Evolutionary conservation across 2,329 filamentous ascomycete species (phyloP).

Genomic region (Sporothrix mexicana): DNA sequence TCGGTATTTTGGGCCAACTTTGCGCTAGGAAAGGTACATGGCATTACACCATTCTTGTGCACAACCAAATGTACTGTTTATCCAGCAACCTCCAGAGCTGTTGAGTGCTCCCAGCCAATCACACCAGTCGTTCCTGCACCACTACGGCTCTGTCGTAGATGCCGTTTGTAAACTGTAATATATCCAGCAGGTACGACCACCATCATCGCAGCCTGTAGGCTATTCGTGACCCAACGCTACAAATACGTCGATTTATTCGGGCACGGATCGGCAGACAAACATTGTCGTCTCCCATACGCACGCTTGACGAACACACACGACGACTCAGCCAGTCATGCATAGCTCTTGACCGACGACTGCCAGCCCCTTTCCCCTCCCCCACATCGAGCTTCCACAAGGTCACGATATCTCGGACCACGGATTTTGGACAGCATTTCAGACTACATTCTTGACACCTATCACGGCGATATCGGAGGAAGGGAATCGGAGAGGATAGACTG

Average conservation of each 20-base stretch:
- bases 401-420: slow-evolving; percentile 30
- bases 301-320: not conserved
- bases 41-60: too few species aligned
- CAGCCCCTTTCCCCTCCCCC: slow-evolving; percentile 20
- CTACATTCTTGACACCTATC: not conserved
- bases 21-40: not conserved
- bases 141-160: not conserved
- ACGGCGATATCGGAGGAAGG: not conserved
- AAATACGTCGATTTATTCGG: too few species aligned
- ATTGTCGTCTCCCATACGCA: too few species aligned
- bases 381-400: not conserved
- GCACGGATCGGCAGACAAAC: not conserved
- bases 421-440: too few species aligned
- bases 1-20: not conserved
- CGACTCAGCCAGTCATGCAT: not conserved
- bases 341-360: not conserved
- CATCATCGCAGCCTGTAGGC: not conserved
- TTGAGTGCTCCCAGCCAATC: slow-evolving; percentile 27
- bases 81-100: not conserved
- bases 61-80: slow-evolving; percentile 15
- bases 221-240: not conserved
- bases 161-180: not conserved
- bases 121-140: slow-evolving; percentile 14
- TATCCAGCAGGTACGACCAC: not conserved
- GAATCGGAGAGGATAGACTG: slow-evolving; percentile 1